phyloP scores from a whole-genome alignment of 495 filamentous ascomycete genomes.

The Aspergillus avenaceus region DNA sequence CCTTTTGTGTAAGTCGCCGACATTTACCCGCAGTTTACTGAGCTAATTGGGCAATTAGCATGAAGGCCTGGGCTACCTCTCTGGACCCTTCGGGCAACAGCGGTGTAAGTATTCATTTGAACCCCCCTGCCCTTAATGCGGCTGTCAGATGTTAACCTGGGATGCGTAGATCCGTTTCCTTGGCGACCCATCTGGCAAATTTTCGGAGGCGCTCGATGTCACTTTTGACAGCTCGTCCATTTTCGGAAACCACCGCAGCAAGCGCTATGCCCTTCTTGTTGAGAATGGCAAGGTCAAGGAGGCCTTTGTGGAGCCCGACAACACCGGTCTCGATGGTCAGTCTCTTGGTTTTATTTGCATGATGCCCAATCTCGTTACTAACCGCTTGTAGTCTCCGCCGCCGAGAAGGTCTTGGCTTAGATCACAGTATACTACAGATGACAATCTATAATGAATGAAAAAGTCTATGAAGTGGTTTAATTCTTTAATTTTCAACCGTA shows the following conservation, averaged over 20 bases:
- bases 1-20: conserved; percentile 74
- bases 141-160: background rate
- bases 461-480: too few relatives aligned
- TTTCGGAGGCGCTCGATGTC: conserved; percentile 82
- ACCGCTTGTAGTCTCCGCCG: conserved; percentile 53
- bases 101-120: conserved; percentile 57
- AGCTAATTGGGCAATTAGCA: conserved; percentile 44
- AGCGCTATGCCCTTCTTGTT: conserved; percentile 81
- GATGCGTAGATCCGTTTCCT: conserved; percentile 72
- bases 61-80: conserved; percentile 77
- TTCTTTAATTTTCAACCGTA: conserved; percentile 10
- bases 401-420: conserved; percentile 68
- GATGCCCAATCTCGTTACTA: too few relatives aligned
- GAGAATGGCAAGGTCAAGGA: conserved; percentile 75
- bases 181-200: conserved; percentile 76
- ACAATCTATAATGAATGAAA: background rate
- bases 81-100: conserved; percentile 68
- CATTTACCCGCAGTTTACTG: background rate
- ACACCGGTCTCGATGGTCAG: conserved; percentile 83
- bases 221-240: conserved; percentile 76
- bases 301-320: conserved; percentile 84
- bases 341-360: too few relatives aligned
- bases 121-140: too few relatives aligned
- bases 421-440: background rate
- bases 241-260: conserved; percentile 81